Evolutionary conservation across 257 asterid genomes (phyloP), one percentile per base, ranked within the genome.

Genomic region (Salvia hispanica): DNA sequence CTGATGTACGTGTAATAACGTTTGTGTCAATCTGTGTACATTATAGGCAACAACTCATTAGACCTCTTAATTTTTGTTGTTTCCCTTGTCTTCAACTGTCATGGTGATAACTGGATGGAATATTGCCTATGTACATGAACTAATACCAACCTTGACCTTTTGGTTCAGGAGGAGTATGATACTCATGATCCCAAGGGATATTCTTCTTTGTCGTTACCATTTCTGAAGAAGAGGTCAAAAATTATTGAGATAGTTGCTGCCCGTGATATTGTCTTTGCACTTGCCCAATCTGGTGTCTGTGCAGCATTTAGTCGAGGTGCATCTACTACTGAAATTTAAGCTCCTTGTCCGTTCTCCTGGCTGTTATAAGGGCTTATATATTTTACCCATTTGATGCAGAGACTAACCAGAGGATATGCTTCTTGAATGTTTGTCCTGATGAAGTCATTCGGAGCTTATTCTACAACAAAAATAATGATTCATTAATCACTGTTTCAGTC

Each of bases 301-400:
- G 99, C 96, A 55, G 99, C 99, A 67, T 94, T 94, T 79, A 91
- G 96, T 77, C 89, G 98, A 84, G 99, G 99, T 91, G 62, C 60
- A 64, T 66, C 60, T 51, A 62, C 60, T 12, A 2, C 25, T 6
- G 36, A 18, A 55, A 65, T 58, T 45, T 50, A 16, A 56, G 44
- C 12, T 13, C 4, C 40, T 53, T 9, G 0, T 42, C 45, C 44
- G 13, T 39, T 25, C 64, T 69, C 36, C 56, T 47, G n/a, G 36
- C 56, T 58, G 47, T 73, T 46, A 25, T 18, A 33, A 58, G 13
- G 58, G 64, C 81, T 81, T 11, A 76, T 65, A 39, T 43, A 8
- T 57, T 52, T 62, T 2, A 64, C 16, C 62, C 82, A 66, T 76
- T 69, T 48, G 54, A 7, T 80, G 89, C 98, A 94, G 99, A 91